Evolutionary conservation across 768 basidiomycete species (phyloP), one percentile per base, ranked within the genome.

Genomic region (Kwoniella heveanensis): DNA sequence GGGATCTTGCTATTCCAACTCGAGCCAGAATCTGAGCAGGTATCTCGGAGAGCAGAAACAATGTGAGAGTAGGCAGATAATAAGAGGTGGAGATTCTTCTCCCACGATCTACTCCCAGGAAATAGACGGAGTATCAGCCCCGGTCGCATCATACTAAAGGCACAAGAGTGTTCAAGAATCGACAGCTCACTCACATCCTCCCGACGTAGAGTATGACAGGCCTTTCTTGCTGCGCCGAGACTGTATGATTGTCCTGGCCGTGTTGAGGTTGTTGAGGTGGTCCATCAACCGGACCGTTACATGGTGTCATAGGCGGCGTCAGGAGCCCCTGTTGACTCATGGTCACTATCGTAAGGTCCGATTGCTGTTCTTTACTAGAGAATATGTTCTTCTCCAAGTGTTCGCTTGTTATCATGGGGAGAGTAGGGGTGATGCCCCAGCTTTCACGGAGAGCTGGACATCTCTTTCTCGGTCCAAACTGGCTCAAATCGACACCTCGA

Each of bases 61-160:
- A 83, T 72, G 1, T 68, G 60, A 0, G 68, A 72, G 55, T 80
- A 80, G 3, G 82, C 81, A 22, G 77, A 66, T n/a, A 83, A 74
- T 12, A 83, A 71, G 2, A 83, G 74, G 15, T 78, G 76, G 1
- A 83, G 78, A 69, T 83, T 83, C 71, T 83, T 83, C 72, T 83
- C 83, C 80, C 80, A 82, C 12, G 78, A 81, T 21, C 78, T 78
- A 39, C 17, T 32, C 27, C 6, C 22, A 22, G 9, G 47, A 15
- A 58, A 47, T 46, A 46, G 21, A 26, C 25, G 47, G 26, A 10
- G 46, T 19, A 13, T 44, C 21, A 32, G 44, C 30, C 21, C 21
- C n/a, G 25, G n/a, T n/a, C n/a, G n/a, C n/a, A n/a, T n/a, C n/a
- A n/a, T n/a, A n/a, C n/a, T n/a, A n/a, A n/a, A n/a, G n/a, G n/a